Evolutionary conservation across 495 filamentous ascomycete species (phyloP), one percentile per base, ranked within the genome.

Genomic region (Xylaria grammica): DNA sequence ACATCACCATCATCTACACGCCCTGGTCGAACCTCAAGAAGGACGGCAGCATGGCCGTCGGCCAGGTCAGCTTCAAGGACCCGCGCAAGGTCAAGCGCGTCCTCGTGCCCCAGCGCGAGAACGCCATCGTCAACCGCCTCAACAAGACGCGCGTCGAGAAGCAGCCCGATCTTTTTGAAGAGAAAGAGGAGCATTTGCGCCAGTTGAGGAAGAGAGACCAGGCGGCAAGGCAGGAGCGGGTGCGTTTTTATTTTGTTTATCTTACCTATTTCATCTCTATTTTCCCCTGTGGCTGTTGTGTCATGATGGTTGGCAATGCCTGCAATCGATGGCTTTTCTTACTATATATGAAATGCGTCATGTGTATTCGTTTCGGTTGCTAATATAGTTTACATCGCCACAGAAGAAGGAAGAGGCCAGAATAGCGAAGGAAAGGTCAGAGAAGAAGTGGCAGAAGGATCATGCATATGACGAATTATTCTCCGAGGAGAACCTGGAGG

Each of bases 1-100:
- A 98, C 77, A 83, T 98, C 64, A 96, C 91, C 17, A 78, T 99
- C 60, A 94, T 99, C 68, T 99, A 98, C 78, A 99, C 95, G 3
- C 96, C 95, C 20, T 98, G 96, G 96, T 91, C 92, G 44, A 99
- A 99, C 72, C 88, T 99, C 6, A 89, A 90, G 75, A 99, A 98
- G 74, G 91, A 95, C 68, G 94, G 93, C n/a, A 90, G 87, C 70
- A 99, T 99, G 95, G 93, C 92, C 4, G 89, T 87, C 3, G 95
- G 95, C 24, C 95, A 99, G 75, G 95, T 99, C 54, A 89, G 91
- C 45, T 99, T 97, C 79, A 92, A 96, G 70, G 94, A 97, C 76
- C 85, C 81, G n/a, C 89, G 89, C 71, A 90, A 83, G 71, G 94
- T 97, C 68, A 93, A 90, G 75, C 88, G 87, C 62, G 79, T 95